Evolutionary conservation across 2,329 filamentous ascomycete species (phyloP).

Genomic region (Triangularia verruculosa): DNA sequence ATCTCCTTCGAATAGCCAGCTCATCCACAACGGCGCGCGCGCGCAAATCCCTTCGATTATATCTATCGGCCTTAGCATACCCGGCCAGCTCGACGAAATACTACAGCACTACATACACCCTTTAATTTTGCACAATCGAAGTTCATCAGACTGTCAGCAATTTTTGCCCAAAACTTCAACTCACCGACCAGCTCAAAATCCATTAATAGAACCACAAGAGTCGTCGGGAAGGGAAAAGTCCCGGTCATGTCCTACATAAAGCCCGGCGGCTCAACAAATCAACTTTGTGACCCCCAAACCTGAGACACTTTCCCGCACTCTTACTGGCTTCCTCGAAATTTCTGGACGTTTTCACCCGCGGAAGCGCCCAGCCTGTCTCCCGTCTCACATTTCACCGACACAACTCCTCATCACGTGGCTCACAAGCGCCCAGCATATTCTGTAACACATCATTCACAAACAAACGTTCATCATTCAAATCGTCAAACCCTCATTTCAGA

Average conservation of each 20-base stretch:
- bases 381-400: background rate
- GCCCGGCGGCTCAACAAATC: background rate
- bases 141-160: no score
- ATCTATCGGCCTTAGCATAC: no score
- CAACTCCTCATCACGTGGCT: background rate
- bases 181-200: background rate
- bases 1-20: no score
- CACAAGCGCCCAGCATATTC: background rate
- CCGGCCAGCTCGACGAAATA: no score
- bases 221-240: background rate
- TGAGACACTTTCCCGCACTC: background rate
- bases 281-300: background rate
- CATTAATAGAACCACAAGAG: background rate
- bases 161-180: no score
- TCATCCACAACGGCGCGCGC: no score
- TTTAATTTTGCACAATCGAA: no score
- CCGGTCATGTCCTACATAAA: background rate
- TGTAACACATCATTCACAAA: background rate
- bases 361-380: background rate
- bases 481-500: background rate
- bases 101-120: no score
- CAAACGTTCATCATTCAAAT: background rate
- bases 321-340: background rate
- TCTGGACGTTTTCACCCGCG: background rate
- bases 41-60: no score